phyloP scores from a whole-genome alignment of 2,329 filamentous ascomycete species.

The Alternaria longipes region DNA sequence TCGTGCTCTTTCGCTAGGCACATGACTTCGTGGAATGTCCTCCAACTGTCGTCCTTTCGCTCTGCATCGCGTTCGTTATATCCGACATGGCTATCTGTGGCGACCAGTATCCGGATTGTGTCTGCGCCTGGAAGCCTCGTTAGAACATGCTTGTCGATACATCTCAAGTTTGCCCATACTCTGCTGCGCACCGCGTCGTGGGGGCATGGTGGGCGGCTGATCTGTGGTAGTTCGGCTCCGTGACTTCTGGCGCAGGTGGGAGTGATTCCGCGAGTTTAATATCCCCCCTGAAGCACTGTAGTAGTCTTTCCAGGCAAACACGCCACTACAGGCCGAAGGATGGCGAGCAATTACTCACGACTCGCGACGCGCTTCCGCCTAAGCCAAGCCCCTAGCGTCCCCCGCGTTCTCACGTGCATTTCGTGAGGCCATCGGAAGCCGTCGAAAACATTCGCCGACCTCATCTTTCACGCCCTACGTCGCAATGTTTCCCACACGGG shows the following conservation, averaged over 20 bases:
- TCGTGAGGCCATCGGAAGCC: constrained; percentile 26
- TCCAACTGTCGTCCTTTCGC: constrained; percentile 97
- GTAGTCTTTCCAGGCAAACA: not conserved
- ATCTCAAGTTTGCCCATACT: constrained; percentile 30
- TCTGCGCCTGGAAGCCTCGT: constrained; percentile 65
- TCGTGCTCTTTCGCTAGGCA: constrained; percentile 84
- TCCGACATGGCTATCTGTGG: constrained; percentile 97
- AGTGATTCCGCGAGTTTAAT: not conserved
- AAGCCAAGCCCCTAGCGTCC: constrained; percentile 32
- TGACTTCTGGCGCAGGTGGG: not conserved
- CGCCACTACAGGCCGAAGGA: constrained; percentile 1
- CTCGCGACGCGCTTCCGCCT: constrained; percentile 45
- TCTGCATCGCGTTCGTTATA: constrained; percentile 93
- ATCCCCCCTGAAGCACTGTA: not conserved
- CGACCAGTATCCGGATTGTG: constrained; percentile 91
- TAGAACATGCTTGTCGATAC: constrained; percentile 7
- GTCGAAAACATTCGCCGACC: constrained; percentile 35
- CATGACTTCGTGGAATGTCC: constrained; percentile 95
- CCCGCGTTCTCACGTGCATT: constrained; percentile 39
- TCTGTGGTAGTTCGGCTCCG: not conserved
- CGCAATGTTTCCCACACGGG: constrained; percentile 74
- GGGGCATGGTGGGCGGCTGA: constrained; percentile 31
- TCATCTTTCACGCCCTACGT: constrained; percentile 36
- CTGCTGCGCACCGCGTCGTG: constrained; percentile 38
- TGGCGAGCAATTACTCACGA: constrained; percentile 6